Percentiles rank a stretch among this genome's conserved stretches.
phyloP scores from a whole-genome alignment of 1,139 yeast species.

The Sugiyamaella pinicola region DNA sequence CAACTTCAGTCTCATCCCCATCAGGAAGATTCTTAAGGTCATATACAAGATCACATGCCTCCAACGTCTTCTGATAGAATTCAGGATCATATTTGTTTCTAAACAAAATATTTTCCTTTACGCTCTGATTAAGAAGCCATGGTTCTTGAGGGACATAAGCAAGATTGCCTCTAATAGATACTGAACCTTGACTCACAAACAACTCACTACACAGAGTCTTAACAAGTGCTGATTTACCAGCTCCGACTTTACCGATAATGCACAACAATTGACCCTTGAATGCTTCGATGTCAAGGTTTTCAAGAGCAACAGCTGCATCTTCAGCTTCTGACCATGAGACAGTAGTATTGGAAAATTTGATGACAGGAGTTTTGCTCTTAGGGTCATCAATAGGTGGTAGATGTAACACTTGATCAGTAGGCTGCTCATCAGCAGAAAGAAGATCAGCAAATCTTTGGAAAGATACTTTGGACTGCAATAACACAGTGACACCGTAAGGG shows the following conservation, averaged over 20 bases:
- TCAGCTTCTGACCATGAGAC: constrained; percentile 41
- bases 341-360: constrained; percentile 45
- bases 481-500: constrained; percentile 47
- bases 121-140: constrained; percentile 81
- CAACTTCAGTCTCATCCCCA: constrained; percentile 83
- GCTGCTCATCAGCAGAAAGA: constrained; percentile 51
- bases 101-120: constrained; percentile 73
- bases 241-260: constrained; percentile 75
- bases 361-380: constrained; percentile 39
- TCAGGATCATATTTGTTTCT: constrained; percentile 72
- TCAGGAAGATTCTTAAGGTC: constrained; percentile 74
- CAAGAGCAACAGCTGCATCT: constrained; percentile 46
- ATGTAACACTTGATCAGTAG: constrained; percentile 13
- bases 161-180: constrained; percentile 51
- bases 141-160: constrained; percentile 84
- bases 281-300: constrained; percentile 55
- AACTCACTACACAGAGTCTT: constrained; percentile 64
- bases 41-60: constrained; percentile 72
- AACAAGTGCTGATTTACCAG: constrained; percentile 73
- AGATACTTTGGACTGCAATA: constrained; percentile 63
- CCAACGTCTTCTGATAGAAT: constrained; percentile 66
- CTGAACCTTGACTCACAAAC: constrained; percentile 60
- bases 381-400: constrained; percentile 42
- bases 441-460: constrained; percentile 58
- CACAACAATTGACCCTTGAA: constrained; percentile 64